A percentile compares a stretch with the other conserved stretches of the same genome.
These are phyloP conservation scores for Rhododendron molle DNA, from an alignment of 148 eudicot species.

Conservation along the genomic window DNA sequence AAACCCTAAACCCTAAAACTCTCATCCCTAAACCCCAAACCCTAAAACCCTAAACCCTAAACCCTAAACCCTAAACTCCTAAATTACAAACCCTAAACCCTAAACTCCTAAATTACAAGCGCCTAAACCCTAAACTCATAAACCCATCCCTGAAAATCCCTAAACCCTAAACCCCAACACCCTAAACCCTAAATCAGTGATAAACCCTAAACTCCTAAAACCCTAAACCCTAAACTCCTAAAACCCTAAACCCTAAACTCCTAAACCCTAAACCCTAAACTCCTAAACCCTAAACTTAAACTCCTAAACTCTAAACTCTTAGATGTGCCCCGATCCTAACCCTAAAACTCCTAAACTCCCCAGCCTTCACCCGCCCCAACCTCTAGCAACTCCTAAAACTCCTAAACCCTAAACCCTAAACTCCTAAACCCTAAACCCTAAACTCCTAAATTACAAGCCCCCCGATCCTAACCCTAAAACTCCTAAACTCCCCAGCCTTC, in stretches of 20 bases:
- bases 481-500: too few relatives aligned
- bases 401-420: constrained; percentile 10
- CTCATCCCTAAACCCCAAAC: not conserved
- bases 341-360: too few relatives aligned
- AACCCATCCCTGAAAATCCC: too few relatives aligned
- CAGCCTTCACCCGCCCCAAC: too few relatives aligned
- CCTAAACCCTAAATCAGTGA: constrained; percentile 10
- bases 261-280: not conserved
- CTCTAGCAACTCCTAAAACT: too few relatives aligned
- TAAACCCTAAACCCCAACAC: too few relatives aligned
- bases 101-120: constrained; percentile 4
- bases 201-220: not conserved
- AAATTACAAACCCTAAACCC: not conserved
- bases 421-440: not conserved
- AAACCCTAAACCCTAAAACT: not conserved
- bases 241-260: too few relatives aligned
- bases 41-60: not conserved
- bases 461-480: too few relatives aligned
- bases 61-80: not conserved
- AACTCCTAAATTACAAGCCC: too few relatives aligned
- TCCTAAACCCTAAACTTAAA: not conserved
- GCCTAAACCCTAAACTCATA: constrained; percentile 7
- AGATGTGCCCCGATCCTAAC: too few relatives aligned
- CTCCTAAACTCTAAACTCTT: not conserved
- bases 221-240: not conserved